Conservation (phyloP, 148 eudicot genomes). For the Rhododendron kiyosumense region DNA sequence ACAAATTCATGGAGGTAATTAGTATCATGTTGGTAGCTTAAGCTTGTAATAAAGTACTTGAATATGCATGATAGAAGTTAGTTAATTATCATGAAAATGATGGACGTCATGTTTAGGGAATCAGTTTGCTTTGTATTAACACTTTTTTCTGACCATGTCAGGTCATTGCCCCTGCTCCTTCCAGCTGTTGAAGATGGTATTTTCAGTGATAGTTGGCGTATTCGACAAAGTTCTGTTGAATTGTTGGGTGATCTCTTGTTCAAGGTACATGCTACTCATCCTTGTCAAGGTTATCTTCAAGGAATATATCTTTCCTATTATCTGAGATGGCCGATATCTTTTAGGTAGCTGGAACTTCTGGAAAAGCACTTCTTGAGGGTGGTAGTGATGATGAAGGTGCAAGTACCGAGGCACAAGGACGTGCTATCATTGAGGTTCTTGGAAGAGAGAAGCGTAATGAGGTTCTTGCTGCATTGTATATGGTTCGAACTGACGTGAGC, state of each 20-base stretch:
- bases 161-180: conserved; percentile 92
- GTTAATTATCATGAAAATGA: not conserved
- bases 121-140: not conserved
- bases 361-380: conserved; percentile 97
- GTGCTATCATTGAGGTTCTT: conserved; percentile 94
- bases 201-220: conserved; percentile 96
- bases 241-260: conserved; percentile 89
- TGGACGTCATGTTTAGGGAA: not conserved
- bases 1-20: not conserved
- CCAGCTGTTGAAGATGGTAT: conserved; percentile 99
- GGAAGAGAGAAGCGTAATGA: conserved; percentile 96
- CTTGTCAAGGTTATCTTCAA: conserved; percentile 7
- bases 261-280: conserved; percentile 46
- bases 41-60: not conserved
- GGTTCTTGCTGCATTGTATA: conserved; percentile 92
- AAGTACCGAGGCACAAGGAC: conserved; percentile 98
- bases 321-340: not conserved
- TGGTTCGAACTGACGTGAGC: conserved; percentile 98
- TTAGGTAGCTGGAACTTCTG: conserved; percentile 98
- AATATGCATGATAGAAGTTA: not conserved
- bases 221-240: conserved; percentile 96
- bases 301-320: not conserved
- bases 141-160: conserved; percentile 16
- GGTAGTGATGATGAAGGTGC: conserved; percentile 99
- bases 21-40: not conserved